Evolutionary conservation across 2,329 filamentous ascomycete genomes (phyloP).

Genomic region (Thelonectria olida): DNA sequence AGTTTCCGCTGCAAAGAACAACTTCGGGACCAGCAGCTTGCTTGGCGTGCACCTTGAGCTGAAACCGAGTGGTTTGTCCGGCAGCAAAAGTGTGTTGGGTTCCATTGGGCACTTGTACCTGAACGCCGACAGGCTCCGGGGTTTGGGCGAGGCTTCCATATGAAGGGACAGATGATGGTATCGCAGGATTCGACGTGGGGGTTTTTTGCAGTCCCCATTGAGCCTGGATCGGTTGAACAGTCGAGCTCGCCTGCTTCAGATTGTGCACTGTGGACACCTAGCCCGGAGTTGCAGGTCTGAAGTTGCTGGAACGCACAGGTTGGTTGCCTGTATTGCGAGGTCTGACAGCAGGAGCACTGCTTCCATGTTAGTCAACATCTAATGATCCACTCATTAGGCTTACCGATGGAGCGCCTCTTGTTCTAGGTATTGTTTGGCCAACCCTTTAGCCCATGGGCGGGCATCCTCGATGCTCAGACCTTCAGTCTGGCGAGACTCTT

Average conservation of each 20-base stretch:
- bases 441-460: slow-evolving; percentile 34
- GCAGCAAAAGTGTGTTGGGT: neutral
- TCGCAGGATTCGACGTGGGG: neutral
- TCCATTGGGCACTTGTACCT: neutral
- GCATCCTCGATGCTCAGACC: slow-evolving; percentile 30
- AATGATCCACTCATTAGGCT: neutral
- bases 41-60: neutral
- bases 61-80: neutral
- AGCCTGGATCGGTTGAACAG: neutral
- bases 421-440: neutral
- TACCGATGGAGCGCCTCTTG: neutral
- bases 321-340: neutral
- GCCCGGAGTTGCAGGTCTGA: slow-evolving; percentile 21
- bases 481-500: slow-evolving; percentile 32
- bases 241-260: neutral
- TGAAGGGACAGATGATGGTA: neutral
- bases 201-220: slow-evolving; percentile 15
- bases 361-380: neutral
- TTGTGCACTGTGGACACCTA: slow-evolving; percentile 24
- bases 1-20: neutral
- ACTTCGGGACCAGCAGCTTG: neutral
- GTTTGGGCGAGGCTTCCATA: neutral
- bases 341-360: neutral
- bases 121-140: neutral
- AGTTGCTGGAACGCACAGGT: neutral